Evolutionary conservation across 805 yeast genomes (phyloP), one percentile per base, ranked within the genome.

Genomic region (Yarrowia alimentaria): DNA sequence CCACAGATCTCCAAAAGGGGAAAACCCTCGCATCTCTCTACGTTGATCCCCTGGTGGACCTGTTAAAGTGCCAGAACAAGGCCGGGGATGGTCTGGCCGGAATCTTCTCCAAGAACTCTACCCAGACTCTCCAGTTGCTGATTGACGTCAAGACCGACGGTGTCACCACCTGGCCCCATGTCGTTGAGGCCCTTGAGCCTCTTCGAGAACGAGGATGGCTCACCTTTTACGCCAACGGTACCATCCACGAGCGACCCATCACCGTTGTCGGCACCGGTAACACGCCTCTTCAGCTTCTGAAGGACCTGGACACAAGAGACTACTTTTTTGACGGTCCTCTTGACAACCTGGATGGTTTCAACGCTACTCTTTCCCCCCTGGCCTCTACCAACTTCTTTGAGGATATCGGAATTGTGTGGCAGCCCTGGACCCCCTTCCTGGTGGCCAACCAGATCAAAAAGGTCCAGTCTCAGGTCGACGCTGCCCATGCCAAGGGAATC

Each of bases 261-360:
- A 75, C 85, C 0, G 68, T 83, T 5, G 73, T 83, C 6, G 72
- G 81, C 22, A 83, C 89, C 0, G 93, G 93, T 1, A 73, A 79
- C 57, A 70, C 77, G 21, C 88, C 89, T 1, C 58, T 64, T 30
- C 75, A 68, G 13, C 53, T 58, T 17, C 68, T 75, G 28, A 22
- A 55, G 9, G 51, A 50, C 14, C 59, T 57, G 26, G 26, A 55
- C 9, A 38, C 59, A 25, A 58, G 70, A 38, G 69, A 72, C 64
- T 58, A 71, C 42, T 81, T 79, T 57, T 65, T 68, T 29, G 86
- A 81, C 61, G 83, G 77, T 4, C 79, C 81, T 2, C 66, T 80
- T 17, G 22, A 8, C 21, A 45, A 56, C 33, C 12, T 62, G 28
- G 55, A 59, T 24, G 58, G 55, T 6, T 54, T 67, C 24, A 50